Base-by-base conservation (phyloP, 78 protist species). In the Creolimax fragrantissima region DNA sequence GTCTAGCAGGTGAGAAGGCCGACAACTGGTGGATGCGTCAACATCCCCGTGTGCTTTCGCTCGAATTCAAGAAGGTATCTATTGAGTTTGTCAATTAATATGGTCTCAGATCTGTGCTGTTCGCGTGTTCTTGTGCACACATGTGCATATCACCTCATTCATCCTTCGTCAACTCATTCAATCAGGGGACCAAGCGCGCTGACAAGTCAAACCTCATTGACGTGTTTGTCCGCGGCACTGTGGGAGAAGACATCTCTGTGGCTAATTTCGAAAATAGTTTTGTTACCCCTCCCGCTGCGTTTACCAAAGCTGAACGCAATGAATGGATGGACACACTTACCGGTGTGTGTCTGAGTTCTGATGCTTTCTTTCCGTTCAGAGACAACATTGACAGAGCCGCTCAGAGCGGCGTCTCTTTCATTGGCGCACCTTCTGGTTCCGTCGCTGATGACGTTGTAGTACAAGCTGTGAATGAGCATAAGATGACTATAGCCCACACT, bases 301-400 rank as follows among this genome's bases (percentile, higher is more conserved):
- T 93, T 39, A 90, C 95, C 2, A 58, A 67, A 42, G 90, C 3
- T n/a, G 94, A 93, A 83, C 86, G 94, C 43, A n/a, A n/a, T 4
- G 92, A 66, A 47, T 93, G 92, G 92, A 35, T 81, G 43, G 81
- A 3, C 17, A 2, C 43, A 42, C 89, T 91, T 37, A 91, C 2
- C 24, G 91, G 91, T 41, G 95, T 94, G 24, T 2, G 84, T 44
- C 17, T 94, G 43, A 74, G 92, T 43, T 91, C 94, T 11, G 97
- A 96, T 85, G 97, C 97, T 4, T 96, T 96, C 94, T 96, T 96
- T 93, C 97, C 97, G 58, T 96, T 96, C 95, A 94, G 95, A 42
- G 97, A 96, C 94, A 92, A 83, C 81, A 90, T 94, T 36, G 93
- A 94, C 90, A 91, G 90, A 3, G 94, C 94, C 42, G 39, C 17